Percentiles rank a stretch among this genome's conserved stretches.
Conservation (phyloP, 495 filamentous ascomycete species). For the Tirmania nivea region DNA sequence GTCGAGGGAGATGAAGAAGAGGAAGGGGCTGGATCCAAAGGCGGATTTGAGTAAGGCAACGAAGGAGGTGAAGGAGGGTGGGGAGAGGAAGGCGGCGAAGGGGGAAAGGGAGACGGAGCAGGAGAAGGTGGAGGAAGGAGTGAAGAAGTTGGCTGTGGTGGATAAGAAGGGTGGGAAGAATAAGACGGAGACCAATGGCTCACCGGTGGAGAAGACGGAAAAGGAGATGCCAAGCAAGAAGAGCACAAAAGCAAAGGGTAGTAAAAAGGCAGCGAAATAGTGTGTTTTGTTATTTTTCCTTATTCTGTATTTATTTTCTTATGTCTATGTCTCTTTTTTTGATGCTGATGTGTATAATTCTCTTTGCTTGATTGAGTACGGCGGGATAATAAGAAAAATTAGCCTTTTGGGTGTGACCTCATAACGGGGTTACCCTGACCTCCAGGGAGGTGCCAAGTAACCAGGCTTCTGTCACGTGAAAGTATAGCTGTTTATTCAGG, state of each 20-base stretch:
- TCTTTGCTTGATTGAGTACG: too few species aligned
- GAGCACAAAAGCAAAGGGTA: background rate
- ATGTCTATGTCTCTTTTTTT: background rate
- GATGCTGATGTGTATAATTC: too few species aligned
- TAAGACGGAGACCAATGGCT: background rate
- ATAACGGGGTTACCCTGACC: too few species aligned
- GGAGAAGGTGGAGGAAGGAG: slow-evolving; percentile 1
- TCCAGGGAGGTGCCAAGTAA: too few species aligned
- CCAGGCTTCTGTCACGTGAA: too few species aligned
- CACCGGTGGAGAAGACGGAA: background rate
- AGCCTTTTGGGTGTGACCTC: too few species aligned
- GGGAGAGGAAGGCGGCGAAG: slow-evolving; percentile 2
- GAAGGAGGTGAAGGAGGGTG: slow-evolving; percentile 7
- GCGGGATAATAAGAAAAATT: too few species aligned
- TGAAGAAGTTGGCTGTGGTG: slow-evolving; percentile 1
- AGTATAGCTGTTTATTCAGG: too few species aligned
- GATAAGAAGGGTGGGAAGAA: slow-evolving; percentile 2
- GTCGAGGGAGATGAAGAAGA: slow-evolving; percentile 26
- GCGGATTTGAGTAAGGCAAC: slow-evolving; percentile 15
- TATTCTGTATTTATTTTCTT: background rate
- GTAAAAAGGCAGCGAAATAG: background rate
- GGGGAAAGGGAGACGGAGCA: slow-evolving; percentile 20
- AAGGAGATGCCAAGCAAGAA: background rate
- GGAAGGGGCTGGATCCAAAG: slow-evolving; percentile 16
- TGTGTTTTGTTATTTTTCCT: background rate